phyloP scores from a whole-genome alignment of 345 rosid genomes.

The Pistacia vera region DNA sequence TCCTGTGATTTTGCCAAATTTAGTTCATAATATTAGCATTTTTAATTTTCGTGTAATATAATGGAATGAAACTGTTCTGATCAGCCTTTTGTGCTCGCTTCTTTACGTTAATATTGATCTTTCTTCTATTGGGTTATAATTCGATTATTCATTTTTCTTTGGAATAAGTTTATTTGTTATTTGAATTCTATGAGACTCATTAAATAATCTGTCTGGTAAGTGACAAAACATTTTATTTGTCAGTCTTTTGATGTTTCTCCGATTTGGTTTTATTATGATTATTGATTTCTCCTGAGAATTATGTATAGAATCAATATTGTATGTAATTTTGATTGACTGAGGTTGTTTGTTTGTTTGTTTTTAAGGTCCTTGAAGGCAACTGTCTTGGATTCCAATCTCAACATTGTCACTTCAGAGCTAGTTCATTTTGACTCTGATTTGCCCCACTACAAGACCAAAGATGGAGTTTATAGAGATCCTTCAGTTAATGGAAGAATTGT shows the following conservation, averaged over 20 bases:
- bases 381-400: slow-evolving; percentile 72
- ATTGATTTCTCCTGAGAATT: slow-evolving; percentile 2
- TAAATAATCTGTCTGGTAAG: not conserved
- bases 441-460: slow-evolving; percentile 78
- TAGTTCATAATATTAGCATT: not conserved
- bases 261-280: not conserved
- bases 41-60: not conserved
- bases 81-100: not conserved
- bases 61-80: not conserved
- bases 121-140: not conserved
- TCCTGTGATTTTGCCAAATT: not conserved
- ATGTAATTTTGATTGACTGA: not conserved
- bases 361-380: slow-evolving; percentile 94
- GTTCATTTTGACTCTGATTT: slow-evolving; percentile 84
- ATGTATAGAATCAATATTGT: slow-evolving; percentile 5
- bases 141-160: not conserved
- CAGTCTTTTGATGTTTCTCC: not conserved
- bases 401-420: slow-evolving; percentile 58
- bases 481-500: slow-evolving; percentile 69
- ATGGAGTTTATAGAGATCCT: slow-evolving; percentile 79
- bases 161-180: not conserved
- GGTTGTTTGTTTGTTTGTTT: not conserved
- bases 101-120: not conserved
- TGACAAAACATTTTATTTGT: not conserved
- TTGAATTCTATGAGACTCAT: not conserved